Base-by-base conservation (phyloP, 176 grass and related monocot genomes). In the Chrysopogon serrulatus region DNA sequence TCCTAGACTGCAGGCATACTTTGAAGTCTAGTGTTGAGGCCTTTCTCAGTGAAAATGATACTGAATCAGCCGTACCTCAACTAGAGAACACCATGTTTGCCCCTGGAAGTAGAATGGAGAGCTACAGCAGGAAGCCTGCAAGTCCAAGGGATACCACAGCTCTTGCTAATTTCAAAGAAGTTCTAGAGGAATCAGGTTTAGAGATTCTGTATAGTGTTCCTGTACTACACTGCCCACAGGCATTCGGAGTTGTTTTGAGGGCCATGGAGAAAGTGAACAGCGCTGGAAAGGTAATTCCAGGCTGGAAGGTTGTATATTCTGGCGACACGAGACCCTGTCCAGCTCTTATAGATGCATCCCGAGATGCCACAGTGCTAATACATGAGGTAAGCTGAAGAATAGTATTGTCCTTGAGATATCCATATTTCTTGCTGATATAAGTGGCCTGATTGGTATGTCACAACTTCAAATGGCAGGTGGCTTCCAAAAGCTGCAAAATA, bases 251-350 rank as follows among this genome's bases (percentile, higher is more conserved):
- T 79, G 93, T 96, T 80, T 85, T 99, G 51, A 90, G 84, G 85
- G 79, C 82, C 47, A 76, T 67, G 51, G 81, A 87, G 62, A 93
- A 79, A 71, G 67, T 71, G 42, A 90, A 63, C 77, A 76, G 62
- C 71, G 27, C 56, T 40, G 93, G 89, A 49, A 96, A 92, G 75
- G 62, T 28, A 77, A 78, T 89, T 80, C 87, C 87, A 33, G 96
- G 96, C 69, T 98, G 96, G 96, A 98, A 98, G 60, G 61, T 98
- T 75, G 93, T 98, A 48, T 99, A 94, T 89, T 96, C 96, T 37
- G 96, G 96, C 14, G 96, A 99, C 68, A 99, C 96, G 1, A 48
- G 96, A 60, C 93, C 93, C 41, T 98, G 93, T 67, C 85, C 91
- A 32, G 89, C 89, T 88, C 89, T 98, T 51, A 78, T 98, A 77